Base-by-base conservation (phyloP, 2,329 filamentous ascomycete species). In the Fusarium drepaniforme region DNA sequence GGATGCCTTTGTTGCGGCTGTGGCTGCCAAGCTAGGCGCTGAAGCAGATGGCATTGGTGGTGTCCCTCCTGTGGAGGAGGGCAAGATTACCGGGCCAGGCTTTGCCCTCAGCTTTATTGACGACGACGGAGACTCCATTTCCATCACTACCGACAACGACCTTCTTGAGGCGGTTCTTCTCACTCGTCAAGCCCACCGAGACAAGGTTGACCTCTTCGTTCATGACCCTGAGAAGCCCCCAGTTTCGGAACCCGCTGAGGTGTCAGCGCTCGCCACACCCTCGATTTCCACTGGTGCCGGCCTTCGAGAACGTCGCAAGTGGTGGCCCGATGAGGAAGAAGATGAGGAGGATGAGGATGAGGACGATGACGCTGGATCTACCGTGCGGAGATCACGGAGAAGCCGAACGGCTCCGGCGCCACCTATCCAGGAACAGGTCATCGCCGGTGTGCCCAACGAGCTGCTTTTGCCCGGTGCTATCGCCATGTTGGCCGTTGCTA, bases 161-260 rank as follows among this genome's bases (percentile, higher is more conserved):
- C 89, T 99, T 49, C 85, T 97, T 3, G 97, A 99, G 84, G 95
- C 97, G 2, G 94, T 99, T 76, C 88, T 92, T 23, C 89, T 98
- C 33, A 94, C 96, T 6, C 93, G 94, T 70, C 92, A 93, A 68
- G 89, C 90, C 56, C 91, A 88, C 77, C 92, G 91, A 56, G 97
- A 98, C 77, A 99, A 99, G 88, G 97, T 99, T 23, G 97, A 99
- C 80, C 89, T 99, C 18, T 98, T 98, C 79, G 96, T 98, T 15
- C 97, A 99, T 82, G 94, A 99, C 79, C 96, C 96, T 1, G 91
- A 95, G 73, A 93, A 97, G 84, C 92, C 96, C n/a, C 94, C 96
- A 0, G 89, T 95, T n/a, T 86, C 91, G 12, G 86, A 89, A 2
- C 88, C 87, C 28, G 80, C 83, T 25, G 83, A 85, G 4, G 84